These are phyloP conservation scores for Antrodiella citrinella DNA, from an alignment of 768 basidiomycete species.

Conservation along the genomic window DNA sequence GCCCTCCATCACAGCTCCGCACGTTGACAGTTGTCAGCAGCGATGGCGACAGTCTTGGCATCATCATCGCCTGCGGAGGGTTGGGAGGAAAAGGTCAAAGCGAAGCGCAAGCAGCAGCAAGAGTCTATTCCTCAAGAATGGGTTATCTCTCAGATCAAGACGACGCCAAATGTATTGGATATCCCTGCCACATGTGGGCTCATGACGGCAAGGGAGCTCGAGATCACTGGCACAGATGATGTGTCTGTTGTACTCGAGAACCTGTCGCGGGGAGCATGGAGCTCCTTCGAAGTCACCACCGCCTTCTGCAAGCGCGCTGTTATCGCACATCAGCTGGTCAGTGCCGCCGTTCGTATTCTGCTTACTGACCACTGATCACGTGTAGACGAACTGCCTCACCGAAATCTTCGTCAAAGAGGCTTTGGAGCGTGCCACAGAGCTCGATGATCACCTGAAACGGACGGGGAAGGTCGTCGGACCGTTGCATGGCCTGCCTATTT, in stretches of 20 bases:
- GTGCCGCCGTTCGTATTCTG: neutral
- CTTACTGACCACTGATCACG: neutral
- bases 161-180: slow-evolving; percentile 38
- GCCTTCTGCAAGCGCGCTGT: slow-evolving; percentile 76
- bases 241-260: slow-evolving; percentile 40
- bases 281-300: slow-evolving; percentile 56
- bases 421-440: slow-evolving; percentile 49
- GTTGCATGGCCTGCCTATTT: slow-evolving; percentile 68
- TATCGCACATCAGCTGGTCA: slow-evolving; percentile 69
- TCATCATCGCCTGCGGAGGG: neutral
- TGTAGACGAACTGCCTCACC: slow-evolving; percentile 73
- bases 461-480: slow-evolving; percentile 66
- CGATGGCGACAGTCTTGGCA: too few relatives aligned
- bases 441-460: slow-evolving; percentile 52
- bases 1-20: too few relatives aligned
- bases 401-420: slow-evolving; percentile 75
- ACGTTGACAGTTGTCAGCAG: too few relatives aligned
- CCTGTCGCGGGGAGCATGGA: slow-evolving; percentile 44
- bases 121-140: slow-evolving; percentile 56
- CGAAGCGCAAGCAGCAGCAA: slow-evolving; percentile 27
- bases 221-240: slow-evolving; percentile 45
- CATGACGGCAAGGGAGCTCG: slow-evolving; percentile 42
- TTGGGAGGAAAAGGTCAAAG: slow-evolving; percentile 10
- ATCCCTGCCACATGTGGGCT: slow-evolving; percentile 49
- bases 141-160: slow-evolving; percentile 39